Percentiles rank a stretch among this genome's conserved stretches.
These are phyloP conservation scores for Trichoderma gamsii DNA, from an alignment of 495 filamentous ascomycete genomes.

Conservation along the genomic window DNA sequence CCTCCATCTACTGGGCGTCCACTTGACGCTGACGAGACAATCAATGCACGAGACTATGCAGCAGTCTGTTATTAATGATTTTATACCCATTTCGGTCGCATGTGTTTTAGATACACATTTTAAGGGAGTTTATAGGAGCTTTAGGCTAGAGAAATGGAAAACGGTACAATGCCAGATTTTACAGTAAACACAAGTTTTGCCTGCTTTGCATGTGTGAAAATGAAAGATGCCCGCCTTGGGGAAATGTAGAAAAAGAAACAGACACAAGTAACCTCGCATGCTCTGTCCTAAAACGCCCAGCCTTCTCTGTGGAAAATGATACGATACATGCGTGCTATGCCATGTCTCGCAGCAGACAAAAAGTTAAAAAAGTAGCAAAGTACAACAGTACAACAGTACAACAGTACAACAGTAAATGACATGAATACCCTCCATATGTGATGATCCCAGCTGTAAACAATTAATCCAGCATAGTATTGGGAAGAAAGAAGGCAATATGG, in stretches of 20 bases:
- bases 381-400: too few species aligned
- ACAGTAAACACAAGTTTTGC: background rate
- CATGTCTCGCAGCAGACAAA: background rate
- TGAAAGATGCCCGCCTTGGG: background rate
- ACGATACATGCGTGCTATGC: background rate
- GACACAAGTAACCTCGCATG: conserved; percentile 3
- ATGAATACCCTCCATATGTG: background rate
- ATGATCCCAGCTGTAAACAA: background rate
- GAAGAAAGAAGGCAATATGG: background rate
- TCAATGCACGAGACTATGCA: too few species aligned
- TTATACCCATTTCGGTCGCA: background rate
- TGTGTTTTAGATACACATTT: background rate
- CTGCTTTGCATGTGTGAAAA: background rate
- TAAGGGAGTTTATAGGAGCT: background rate
- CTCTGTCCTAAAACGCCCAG: background rate
- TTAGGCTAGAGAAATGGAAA: background rate
- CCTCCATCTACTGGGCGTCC: conserved; percentile 30
- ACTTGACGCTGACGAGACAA: background rate
- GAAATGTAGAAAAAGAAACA: background rate
- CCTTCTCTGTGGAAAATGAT: background rate
- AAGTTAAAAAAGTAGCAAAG: background rate
- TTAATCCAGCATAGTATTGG: background rate
- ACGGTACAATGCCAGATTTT: background rate
- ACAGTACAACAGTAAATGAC: background rate
- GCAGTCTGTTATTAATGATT: too few species aligned